phyloP scores from a whole-genome alignment of 2,329 filamentous ascomycete genomes.

The Colletotrichum tamarilloi region DNA sequence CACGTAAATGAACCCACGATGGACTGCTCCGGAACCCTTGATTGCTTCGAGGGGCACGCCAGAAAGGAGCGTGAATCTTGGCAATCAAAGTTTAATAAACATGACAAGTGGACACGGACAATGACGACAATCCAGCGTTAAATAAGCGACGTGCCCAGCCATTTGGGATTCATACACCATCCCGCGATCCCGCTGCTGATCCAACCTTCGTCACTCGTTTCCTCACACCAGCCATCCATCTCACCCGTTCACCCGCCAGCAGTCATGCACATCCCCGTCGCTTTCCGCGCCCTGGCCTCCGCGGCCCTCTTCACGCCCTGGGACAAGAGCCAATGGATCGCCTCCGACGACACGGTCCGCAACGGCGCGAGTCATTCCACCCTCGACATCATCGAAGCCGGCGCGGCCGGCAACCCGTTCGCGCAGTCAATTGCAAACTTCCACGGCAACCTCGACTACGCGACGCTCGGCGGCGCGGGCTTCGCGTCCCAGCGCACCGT shows the following conservation, averaged over 20 bases:
- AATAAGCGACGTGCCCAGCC: neutral
- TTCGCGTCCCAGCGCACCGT: conserved; percentile 83
- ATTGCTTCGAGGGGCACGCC: neutral
- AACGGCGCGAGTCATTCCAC: conserved; percentile 73
- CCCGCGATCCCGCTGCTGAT: neutral
- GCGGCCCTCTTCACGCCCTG: conserved; percentile 60
- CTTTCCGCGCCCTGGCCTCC: conserved; percentile 11
- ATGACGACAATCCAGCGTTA: neutral
- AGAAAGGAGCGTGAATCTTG: neutral
- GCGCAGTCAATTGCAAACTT: conserved; percentile 62
- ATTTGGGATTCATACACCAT: neutral
- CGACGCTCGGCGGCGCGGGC: conserved; percentile 80
- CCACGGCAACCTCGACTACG: conserved; percentile 77
- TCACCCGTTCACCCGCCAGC: neutral
- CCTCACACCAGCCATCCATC: neutral
- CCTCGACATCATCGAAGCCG: conserved; percentile 48
- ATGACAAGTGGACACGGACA: neutral
- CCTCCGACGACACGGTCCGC: conserved; percentile 80
- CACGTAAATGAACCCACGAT: conserved; percentile 11
- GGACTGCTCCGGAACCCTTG: neutral
- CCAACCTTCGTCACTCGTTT: neutral
- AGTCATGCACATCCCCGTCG: conserved; percentile 22
- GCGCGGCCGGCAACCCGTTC: conserved; percentile 36
- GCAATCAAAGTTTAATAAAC: neutral
- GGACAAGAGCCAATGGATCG: conserved; percentile 70